Evolutionary conservation across 257 asterid genomes (phyloP), one percentile per base, ranked within the genome.

Genomic region (Capsicum rhomboideum): DNA sequence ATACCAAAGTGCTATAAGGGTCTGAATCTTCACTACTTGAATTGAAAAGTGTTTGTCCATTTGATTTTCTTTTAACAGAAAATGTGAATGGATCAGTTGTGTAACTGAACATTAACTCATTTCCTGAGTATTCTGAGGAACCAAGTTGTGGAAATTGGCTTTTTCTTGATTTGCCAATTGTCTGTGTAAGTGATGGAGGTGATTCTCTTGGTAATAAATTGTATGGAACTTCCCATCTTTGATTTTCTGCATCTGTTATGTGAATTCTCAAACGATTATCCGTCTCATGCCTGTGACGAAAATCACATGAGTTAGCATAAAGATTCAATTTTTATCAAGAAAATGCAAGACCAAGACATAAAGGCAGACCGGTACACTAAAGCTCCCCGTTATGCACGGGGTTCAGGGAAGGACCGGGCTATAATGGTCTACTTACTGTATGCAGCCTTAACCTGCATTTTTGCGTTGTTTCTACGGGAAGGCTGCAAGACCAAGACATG

Each of bases 221-320:
- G 90, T 96, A 96, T 10, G 98, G 98, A 17, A 96, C 96, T 84
- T 96, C 99, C 99, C 99, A 96, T 85, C 99, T 90, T 66, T 90
- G 92, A 66, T 92, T 92, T 1, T 88, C 85, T 14, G 97, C 99
- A 74, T 94, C 98, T 5, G 98, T 93, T 12, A 96, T 94, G 82
- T 90, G 98, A 90, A 96, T 92, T 86, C 99, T 92, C 86, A 96
- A 83, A 2, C 98, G 94, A 84, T 75, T 84, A 3, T 90, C 93
- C 21, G 98, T 89, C 90, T 96, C 99, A 78, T 94, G 98, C 92
- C 98, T 96, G 87, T n/a, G 6, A 64, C 61, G 42, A 72, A 52
- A n/a, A n/a, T n/a, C n/a, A 81, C 2, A 40, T 0, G 29, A 20
- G 0, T 29, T 44, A 34, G 10, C 17, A 50, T 82, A 84, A 82